phyloP scores from a whole-genome alignment of 2,329 filamentous ascomycete genomes.

The Epichloe brachyelytri region DNA sequence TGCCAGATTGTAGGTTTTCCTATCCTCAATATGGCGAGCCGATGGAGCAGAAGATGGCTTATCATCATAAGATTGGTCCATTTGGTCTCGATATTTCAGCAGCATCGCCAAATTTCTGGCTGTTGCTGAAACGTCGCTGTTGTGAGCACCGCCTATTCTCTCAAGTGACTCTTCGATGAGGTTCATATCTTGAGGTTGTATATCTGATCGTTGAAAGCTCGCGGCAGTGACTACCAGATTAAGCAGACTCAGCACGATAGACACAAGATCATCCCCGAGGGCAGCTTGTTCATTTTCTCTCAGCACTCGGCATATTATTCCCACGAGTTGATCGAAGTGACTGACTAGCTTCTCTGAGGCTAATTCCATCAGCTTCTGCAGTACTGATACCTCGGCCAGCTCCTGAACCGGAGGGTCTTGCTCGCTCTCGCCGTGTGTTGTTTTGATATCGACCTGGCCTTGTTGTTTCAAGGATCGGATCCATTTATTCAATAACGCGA shows the following conservation, averaged over 20 bases:
- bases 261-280: constrained; percentile 34
- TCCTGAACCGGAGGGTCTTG: constrained; percentile 31
- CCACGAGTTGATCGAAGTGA: constrained; percentile 50
- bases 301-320: constrained; percentile 50
- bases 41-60: constrained; percentile 25
- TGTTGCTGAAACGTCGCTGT: constrained; percentile 34
- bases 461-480: constrained; percentile 24
- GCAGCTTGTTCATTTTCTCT: constrained; percentile 28
- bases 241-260: constrained; percentile 46
- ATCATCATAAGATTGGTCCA: constrained; percentile 30
- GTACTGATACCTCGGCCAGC: constrained; percentile 45
- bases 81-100: constrained; percentile 40
- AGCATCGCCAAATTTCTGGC: constrained; percentile 43
- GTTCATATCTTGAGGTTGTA: constrained; percentile 27
- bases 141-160: constrained; percentile 24
- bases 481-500: constrained; percentile 32
- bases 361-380: constrained; percentile 52
- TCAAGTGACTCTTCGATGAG: constrained; percentile 37
- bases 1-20: constrained; percentile 48
- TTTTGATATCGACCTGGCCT: constrained; percentile 14
- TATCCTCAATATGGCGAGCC: constrained; percentile 42
- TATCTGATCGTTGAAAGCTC: constrained; percentile 37
- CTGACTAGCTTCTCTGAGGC: constrained; percentile 51
- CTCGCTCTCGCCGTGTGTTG: constrained; percentile 13
- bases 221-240: constrained; percentile 47